Evolutionary conservation across 129 eudicot species (phyloP).

Genomic region (Saussurea involucrata): DNA sequence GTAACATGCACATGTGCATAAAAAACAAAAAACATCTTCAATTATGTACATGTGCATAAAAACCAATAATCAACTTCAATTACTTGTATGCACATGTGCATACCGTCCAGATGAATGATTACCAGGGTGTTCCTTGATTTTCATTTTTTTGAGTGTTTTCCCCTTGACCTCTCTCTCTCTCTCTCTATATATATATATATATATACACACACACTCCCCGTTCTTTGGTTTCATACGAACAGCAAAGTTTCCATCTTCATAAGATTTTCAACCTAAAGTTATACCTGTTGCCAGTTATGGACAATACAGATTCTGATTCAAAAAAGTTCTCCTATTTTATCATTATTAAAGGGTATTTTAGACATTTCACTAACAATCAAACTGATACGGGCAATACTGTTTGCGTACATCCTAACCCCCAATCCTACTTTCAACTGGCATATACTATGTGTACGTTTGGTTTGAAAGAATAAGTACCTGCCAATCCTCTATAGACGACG

Average conservation of each 20-base stretch:
- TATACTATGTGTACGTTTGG: neutral
- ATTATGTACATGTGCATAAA: too few relatives aligned
- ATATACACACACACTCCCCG: neutral
- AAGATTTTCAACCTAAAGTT: neutral
- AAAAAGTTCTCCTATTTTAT: neutral
- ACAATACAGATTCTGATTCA: neutral
- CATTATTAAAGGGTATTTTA: conserved; percentile 7
- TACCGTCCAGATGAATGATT: neutral
- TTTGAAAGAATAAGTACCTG: conserved; percentile 44
- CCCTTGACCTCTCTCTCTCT: too few relatives aligned
- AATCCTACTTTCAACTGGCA: neutral
- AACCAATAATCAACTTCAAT: too few relatives aligned
- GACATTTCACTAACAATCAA: neutral
- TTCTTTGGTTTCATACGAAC: neutral
- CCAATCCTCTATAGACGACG: conserved; percentile 97
- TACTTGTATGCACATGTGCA: too few relatives aligned
- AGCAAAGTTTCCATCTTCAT: neutral
- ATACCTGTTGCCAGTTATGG: neutral
- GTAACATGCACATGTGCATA: too few relatives aligned
- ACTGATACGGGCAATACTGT: too few relatives aligned
- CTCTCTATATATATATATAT: too few relatives aligned
- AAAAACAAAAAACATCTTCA: too few relatives aligned
- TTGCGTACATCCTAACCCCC: too few relatives aligned
- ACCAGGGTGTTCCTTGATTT: neutral
- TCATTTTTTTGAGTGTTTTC: neutral